Conservation (phyloP, 352 stramenopile genomes). For the Globisporangium irregulare region DNA sequence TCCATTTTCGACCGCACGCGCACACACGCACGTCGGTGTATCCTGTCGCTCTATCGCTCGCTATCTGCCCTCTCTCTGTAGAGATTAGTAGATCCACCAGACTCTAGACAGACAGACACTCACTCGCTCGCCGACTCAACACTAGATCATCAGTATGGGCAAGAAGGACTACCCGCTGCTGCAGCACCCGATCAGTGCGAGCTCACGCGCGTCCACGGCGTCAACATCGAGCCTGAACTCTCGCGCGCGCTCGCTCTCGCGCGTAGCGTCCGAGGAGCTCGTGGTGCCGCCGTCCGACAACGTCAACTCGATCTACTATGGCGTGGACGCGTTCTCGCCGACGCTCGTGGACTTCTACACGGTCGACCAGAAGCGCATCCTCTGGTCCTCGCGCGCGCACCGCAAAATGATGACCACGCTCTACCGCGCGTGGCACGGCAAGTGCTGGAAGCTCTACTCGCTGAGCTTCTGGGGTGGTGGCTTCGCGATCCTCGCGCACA, state of each 20-base stretch:
- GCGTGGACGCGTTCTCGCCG: conserved; percentile 81
- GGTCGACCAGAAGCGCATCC: conserved; percentile 78
- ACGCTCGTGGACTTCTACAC: conserved; percentile 88
- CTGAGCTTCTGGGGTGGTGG: conserved; percentile 72
- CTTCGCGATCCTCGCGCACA: conserved; percentile 52
- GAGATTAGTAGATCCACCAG: no score
- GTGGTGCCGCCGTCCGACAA: conserved; percentile 71
- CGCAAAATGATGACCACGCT: conserved; percentile 90
- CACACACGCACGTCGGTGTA: not conserved
- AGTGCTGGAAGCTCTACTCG: conserved; percentile 67
- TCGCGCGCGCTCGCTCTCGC: conserved; percentile 20
- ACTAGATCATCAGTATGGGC: conserved; percentile 8
- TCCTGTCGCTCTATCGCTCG: not conserved
- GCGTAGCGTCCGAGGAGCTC: conserved; percentile 74
- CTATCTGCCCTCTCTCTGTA: not conserved
- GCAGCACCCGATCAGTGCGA: conserved; percentile 35
- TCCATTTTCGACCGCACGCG: not conserved
- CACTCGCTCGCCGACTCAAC: no score
- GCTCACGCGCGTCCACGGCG: conserved; percentile 46
- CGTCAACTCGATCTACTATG: conserved; percentile 85
- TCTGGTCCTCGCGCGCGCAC: conserved; percentile 83
- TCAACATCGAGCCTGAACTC: conserved; percentile 22
- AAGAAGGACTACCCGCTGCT: conserved; percentile 57
- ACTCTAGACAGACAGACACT: not conserved
- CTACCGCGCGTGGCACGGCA: conserved; percentile 66